Evolutionary conservation across 1,284 basidiomycete genomes (phyloP).

Genomic region (Afroboletus lepidellus): DNA sequence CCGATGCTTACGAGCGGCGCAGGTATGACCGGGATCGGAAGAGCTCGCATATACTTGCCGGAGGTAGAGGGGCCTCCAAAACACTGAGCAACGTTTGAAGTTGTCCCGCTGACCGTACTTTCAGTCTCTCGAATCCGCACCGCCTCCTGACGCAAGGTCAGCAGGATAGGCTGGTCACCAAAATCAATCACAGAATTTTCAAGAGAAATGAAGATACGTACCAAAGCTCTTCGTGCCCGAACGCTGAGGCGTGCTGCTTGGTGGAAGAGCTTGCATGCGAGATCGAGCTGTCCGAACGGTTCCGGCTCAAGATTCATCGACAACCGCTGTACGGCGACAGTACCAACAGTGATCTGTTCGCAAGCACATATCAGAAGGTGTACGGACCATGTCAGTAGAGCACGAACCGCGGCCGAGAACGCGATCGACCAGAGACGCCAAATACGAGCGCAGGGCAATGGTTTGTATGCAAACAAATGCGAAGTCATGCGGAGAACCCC

Average conservation of each 20-base stretch:
- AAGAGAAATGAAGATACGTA: neutral
- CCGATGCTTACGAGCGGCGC: no score
- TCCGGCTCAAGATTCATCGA: constrained; percentile 41
- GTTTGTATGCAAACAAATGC: no score
- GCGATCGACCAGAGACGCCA: no score
- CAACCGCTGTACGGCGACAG: constrained; percentile 41
- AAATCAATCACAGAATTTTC: neutral
- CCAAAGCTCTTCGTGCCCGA: constrained; percentile 34
- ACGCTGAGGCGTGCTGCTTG: constrained; percentile 40
- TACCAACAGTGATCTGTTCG: constrained; percentile 44
- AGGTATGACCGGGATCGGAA: no score
- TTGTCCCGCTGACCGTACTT: neutral
- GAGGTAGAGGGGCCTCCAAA: no score
- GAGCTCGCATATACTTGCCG: no score
- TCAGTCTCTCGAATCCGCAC: neutral
- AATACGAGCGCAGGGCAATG: no score
- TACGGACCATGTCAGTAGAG: neutral
- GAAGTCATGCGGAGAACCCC: no score
- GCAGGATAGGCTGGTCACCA: constrained; percentile 8
- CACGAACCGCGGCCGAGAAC: constrained; percentile 46
- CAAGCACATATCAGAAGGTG: constrained; percentile 1
- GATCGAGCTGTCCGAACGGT: constrained; percentile 42
- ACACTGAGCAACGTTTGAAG: no score
- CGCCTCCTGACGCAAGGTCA: constrained; percentile 7
- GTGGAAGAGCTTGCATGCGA: constrained; percentile 41